Conservation (phyloP, 768 basidiomycete species). For the Russula sp. region DNA sequence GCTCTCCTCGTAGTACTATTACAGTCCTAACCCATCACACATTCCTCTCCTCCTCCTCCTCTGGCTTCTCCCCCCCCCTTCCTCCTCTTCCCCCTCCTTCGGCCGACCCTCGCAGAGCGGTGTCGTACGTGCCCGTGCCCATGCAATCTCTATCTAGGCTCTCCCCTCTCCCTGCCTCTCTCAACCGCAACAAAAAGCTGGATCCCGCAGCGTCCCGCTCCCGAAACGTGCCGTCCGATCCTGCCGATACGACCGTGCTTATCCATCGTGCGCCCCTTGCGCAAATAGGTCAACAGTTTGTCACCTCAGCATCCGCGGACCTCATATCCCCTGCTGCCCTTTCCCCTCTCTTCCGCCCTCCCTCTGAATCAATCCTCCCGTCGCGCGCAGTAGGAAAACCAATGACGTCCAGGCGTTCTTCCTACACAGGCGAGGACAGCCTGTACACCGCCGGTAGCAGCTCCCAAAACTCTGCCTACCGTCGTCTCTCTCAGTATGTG, state of each 20-base stretch:
- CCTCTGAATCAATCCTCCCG: slow-evolving; percentile 3
- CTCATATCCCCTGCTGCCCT: slow-evolving; percentile 8
- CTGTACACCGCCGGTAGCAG: background rate
- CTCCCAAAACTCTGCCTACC: slow-evolving; percentile 12
- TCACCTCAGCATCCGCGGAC: slow-evolving; percentile 1
- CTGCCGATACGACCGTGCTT: slow-evolving; percentile 14
- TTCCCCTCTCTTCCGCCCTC: slow-evolving; percentile 4
- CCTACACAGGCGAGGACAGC: slow-evolving; percentile 16
- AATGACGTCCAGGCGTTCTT: slow-evolving; percentile 16
- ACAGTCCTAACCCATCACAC: no score
- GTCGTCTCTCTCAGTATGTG: slow-evolving; percentile 20
- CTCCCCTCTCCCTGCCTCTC: background rate
- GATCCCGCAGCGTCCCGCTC: slow-evolving; percentile 3
- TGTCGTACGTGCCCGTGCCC: background rate
- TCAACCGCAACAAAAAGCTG: slow-evolving; percentile 12
- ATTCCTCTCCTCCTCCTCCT: background rate
- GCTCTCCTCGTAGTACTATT: no score
- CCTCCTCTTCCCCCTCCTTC: background rate
- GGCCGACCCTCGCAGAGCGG: background rate
- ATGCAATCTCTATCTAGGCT: slow-evolving; percentile 16
- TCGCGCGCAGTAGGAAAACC: slow-evolving; percentile 9
- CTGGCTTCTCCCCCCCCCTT: background rate
- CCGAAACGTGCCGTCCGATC: slow-evolving; percentile 9
- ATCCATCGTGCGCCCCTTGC: slow-evolving; percentile 20
- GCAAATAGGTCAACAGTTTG: slow-evolving; percentile 20